phyloP scores from a whole-genome alignment of 495 filamentous ascomycete species.

The Paragyromitra xinjiangensis region DNA sequence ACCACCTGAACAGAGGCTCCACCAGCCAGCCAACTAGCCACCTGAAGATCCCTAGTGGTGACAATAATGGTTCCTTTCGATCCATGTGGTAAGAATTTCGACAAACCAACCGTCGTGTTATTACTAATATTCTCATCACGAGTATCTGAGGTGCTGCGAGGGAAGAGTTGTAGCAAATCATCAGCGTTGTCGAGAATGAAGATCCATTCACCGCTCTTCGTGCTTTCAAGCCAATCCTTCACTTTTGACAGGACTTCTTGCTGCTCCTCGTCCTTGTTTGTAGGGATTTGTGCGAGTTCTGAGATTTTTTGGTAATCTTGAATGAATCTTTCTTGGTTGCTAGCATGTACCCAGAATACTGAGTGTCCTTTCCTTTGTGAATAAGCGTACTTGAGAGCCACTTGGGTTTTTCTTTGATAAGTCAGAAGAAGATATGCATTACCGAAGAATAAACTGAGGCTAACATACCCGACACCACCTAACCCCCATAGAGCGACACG shows the following conservation, averaged over 20 bases:
- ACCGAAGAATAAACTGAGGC: neutral
- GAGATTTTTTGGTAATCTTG: conserved; percentile 61
- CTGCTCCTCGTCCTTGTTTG: conserved; percentile 7
- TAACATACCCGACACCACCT: conserved; percentile 35
- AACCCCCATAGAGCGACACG: conserved; percentile 35
- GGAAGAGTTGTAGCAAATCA: conserved; percentile 51
- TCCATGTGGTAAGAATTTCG: conserved; percentile 43
- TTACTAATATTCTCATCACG: neutral
- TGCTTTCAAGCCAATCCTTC: conserved; percentile 28
- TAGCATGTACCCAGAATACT: conserved; percentile 61
- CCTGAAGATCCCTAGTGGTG: conserved; percentile 56
- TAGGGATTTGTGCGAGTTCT: conserved; percentile 49
- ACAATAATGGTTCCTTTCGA: conserved; percentile 56
- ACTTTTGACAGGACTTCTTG: neutral
- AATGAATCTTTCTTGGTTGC: conserved; percentile 56
- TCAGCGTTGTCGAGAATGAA: conserved; percentile 60
- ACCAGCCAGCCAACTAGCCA: conserved; percentile 23
- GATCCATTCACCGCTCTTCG: conserved; percentile 53
- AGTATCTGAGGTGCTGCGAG: neutral
- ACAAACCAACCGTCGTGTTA: neutral
- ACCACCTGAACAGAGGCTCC: neutral
- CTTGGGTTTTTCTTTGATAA: conserved; percentile 61
- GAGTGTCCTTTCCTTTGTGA: neutral
- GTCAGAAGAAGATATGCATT: neutral
- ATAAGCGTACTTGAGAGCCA: conserved; percentile 63